Evolutionary conservation across 1,284 basidiomycete species (phyloP).

Genomic region (Rhodotorula mucilaginosa): DNA sequence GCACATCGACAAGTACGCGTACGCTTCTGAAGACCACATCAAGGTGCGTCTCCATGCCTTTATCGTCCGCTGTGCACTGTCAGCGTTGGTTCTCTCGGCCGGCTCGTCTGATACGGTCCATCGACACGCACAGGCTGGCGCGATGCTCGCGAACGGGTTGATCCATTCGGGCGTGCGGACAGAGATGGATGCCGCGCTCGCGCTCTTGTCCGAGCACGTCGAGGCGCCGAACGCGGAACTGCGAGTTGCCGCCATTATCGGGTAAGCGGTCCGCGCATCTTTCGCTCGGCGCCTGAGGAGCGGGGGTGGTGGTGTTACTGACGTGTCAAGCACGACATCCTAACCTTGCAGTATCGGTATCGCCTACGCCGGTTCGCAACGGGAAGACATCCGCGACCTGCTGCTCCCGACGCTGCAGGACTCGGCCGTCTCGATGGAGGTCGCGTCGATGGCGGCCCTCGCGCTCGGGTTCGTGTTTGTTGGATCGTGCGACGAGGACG

Average conservation of each 20-base stretch:
- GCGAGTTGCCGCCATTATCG: slow-evolving; percentile 84
- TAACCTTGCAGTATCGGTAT: slow-evolving; percentile 65
- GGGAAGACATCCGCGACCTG: slow-evolving; percentile 76
- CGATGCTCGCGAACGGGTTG: slow-evolving; percentile 90
- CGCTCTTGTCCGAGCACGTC: slow-evolving; percentile 85
- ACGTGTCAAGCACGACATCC: too few species aligned
- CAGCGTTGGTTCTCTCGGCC: too few species aligned
- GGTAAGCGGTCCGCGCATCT: slow-evolving; percentile 43
- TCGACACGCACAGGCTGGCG: slow-evolving; percentile 66
- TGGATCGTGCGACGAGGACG: slow-evolving; percentile 91
- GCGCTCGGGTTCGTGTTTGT: slow-evolving; percentile 94
- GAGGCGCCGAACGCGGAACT: slow-evolving; percentile 81
- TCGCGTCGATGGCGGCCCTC: slow-evolving; percentile 79
- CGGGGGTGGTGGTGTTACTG: too few species aligned
- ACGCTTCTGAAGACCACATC: slow-evolving; percentile 93
- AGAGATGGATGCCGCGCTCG: slow-evolving; percentile 90
- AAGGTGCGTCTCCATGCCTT: slow-evolving; percentile 58
- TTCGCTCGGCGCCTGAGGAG: background rate
- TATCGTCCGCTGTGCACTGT: too few species aligned
- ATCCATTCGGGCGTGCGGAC: slow-evolving; percentile 85
- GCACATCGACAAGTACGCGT: slow-evolving; percentile 97
- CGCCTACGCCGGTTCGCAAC: slow-evolving; percentile 88
- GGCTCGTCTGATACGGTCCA: background rate
- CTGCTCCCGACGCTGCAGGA: slow-evolving; percentile 80
- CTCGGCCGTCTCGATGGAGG: slow-evolving; percentile 80